Conservation (phyloP, 2,329 filamentous ascomycete genomes). For the Arthrobotrys sphaeroides region DNA sequence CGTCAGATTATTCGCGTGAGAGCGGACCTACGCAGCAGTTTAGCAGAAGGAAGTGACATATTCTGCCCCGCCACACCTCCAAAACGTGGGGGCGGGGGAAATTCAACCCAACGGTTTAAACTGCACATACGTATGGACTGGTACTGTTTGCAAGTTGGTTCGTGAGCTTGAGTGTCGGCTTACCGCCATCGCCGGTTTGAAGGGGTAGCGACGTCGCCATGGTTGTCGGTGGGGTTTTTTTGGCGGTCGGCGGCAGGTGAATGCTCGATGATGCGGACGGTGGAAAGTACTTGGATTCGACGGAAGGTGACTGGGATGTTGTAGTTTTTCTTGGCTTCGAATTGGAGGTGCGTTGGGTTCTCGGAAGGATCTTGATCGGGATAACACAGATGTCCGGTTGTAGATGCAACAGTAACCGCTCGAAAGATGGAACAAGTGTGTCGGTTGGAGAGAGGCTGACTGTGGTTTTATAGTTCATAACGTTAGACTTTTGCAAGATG, state of each 20-base stretch:
- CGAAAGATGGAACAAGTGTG: not conserved
- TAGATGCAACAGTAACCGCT: conserved; percentile 1
- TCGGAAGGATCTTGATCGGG: not conserved
- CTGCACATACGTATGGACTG: conserved; percentile 57
- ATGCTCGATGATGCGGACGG: conserved; percentile 9
- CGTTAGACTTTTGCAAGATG: conserved; percentile 20
- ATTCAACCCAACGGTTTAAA: not conserved
- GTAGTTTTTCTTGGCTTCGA: conserved; percentile 10
- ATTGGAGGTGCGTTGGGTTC: conserved; percentile 12
- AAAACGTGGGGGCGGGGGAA: conserved; percentile 13
- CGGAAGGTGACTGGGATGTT: conserved; percentile 22
- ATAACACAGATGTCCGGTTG: not conserved
- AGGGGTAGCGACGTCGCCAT: conserved; percentile 48
- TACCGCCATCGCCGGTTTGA: conserved; percentile 32
- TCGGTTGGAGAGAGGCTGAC: not conserved
- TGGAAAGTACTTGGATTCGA: conserved; percentile 18
- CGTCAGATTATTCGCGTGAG: conserved; percentile 81
- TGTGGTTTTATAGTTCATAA: conserved; percentile 6
- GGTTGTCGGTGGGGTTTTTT: not conserved
- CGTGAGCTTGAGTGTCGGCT: conserved; percentile 55
- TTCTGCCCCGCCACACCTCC: conserved; percentile 27
- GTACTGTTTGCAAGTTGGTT: conserved; percentile 55
- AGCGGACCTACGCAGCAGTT: conserved; percentile 69
- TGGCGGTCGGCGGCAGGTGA: not conserved
- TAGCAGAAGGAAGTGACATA: not conserved